Conservation (phyloP, 345 rosid species). For the Camelina laxa region DNA sequence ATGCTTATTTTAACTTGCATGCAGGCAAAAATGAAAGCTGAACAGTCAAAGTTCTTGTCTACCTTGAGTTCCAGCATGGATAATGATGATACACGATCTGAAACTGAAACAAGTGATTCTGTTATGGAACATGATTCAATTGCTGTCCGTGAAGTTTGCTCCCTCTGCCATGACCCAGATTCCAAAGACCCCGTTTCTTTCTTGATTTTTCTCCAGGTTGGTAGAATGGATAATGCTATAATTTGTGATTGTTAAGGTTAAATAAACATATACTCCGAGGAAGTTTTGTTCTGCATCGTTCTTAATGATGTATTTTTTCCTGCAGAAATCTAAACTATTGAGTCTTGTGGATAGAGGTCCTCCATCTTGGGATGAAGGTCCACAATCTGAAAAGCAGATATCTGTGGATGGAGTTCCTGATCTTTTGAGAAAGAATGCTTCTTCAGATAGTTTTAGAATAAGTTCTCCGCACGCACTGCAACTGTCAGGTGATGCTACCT, state of each 20-base stretch:
- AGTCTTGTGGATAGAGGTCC: conserved; percentile 76
- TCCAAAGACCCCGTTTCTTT: conserved; percentile 78
- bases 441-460: conserved; percentile 47
- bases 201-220: conserved; percentile 90
- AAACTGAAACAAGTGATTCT: conserved; percentile 51
- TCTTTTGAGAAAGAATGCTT: conserved; percentile 44
- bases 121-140: conserved; percentile 50
- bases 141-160: conserved; percentile 67
- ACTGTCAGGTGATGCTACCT: conserved; percentile 53
- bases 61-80: conserved; percentile 55
- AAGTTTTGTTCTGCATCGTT: conserved; percentile 25
- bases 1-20: conserved; percentile 40
- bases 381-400: conserved; percentile 47
- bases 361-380: conserved; percentile 69
- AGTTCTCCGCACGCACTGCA: conserved; percentile 50
- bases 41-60: conserved; percentile 88
- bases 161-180: conserved; percentile 85
- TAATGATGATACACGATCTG: conserved; percentile 56
- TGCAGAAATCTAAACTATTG: conserved; percentile 88
- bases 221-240: conserved; percentile 34
- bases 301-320: conserved; percentile 36
- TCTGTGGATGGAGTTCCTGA: conserved; percentile 44
- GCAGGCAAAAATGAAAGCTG: conserved; percentile 98
- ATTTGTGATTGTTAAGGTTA: conserved; percentile 20
- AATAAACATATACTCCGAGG: conserved; percentile 10